These are phyloP conservation scores for Blakeslea trispora DNA, from an alignment of 371 early-diverging fungal genomes.

Conservation along the genomic window DNA sequence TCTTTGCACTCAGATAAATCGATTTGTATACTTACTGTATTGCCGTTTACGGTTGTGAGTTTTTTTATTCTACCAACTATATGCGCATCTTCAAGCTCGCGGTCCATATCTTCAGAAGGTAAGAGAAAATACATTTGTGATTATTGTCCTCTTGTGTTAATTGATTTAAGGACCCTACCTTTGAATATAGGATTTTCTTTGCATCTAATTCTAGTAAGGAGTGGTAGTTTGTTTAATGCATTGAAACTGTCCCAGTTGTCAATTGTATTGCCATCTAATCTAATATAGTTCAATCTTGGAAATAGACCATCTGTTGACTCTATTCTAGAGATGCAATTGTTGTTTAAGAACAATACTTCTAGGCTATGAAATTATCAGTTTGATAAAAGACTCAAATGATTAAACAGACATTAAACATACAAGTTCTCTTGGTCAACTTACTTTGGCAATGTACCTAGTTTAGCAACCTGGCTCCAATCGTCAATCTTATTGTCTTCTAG, in stretches of 20 bases:
- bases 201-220: slow-evolving; percentile 44
- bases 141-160: background rate
- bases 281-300: slow-evolving; percentile 34
- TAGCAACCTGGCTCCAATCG: slow-evolving; percentile 59
- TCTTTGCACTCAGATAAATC: background rate
- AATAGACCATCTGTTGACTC: slow-evolving; percentile 21
- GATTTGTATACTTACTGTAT: slow-evolving; percentile 29
- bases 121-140: too few species aligned
- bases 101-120: slow-evolving; percentile 19
- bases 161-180: slow-evolving; percentile 15
- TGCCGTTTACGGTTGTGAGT: slow-evolving; percentile 38
- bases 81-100: slow-evolving; percentile 29
- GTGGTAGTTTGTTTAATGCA: slow-evolving; percentile 41
- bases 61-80: slow-evolving; percentile 40
- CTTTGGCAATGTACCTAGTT: slow-evolving; percentile 54
- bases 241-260: slow-evolving; percentile 46
- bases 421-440: slow-evolving; percentile 14
- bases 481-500: slow-evolving; percentile 66
- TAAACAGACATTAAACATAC: background rate
- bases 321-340: slow-evolving; percentile 37
- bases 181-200: slow-evolving; percentile 55
- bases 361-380: slow-evolving; percentile 39
- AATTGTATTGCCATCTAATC: slow-evolving; percentile 49
- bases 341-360: slow-evolving; percentile 46
- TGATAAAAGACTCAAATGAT: background rate